Base-by-base conservation (phyloP, 768 basidiomycete genomes). In the Erythrobasidium yunnanense region DNA sequence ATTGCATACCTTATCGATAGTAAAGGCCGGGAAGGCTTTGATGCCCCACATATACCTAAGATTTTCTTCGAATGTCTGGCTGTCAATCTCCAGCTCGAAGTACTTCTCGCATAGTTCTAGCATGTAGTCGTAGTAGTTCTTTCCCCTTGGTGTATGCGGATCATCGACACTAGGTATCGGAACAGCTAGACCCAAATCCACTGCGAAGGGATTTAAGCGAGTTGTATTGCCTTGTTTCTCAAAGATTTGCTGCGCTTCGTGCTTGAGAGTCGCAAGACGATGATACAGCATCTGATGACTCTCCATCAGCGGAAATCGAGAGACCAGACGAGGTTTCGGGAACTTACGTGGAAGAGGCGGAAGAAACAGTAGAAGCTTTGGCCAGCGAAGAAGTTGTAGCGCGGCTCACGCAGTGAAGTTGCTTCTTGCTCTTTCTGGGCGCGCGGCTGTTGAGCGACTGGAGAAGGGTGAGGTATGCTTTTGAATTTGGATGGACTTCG, bases 21-120 rank as follows among this genome's bases (percentile, higher is more conserved):
- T 96, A 77, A 93, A 97, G 69, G 93, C 77, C 60, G 86, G 83
- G 78, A 90, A 96, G 5, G 91, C 90, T 84, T 91, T 79, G 70
- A 84, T 88, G 30, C 90, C 87, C 77, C 88, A 91, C 79, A 93
- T 90, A 84, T 91, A 91, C 70, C 95, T 79, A 84, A 96, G 84
- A 74, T 92, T 88, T 76, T 97, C 95, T 76, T 97, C 93, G 72
- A 90, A 97, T 20, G 84, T 84, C 22, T 81, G 78, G 74, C 86
- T 87, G 74, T 96, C 93, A 67, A 97, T 80, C 72, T 97, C 92
- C 67, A 83, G 86, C 72, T 91, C 90, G 74, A 97, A 97, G 47
- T 92, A 77, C 79, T 88, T 88, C 77, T 96, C 92, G 73, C 88
- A 89, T 20, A 89, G 87, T 66, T 87, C 88, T 49, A 97, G 79